Percentiles rank a stretch among this genome's conserved stretches.
Conservation (phyloP, 495 filamentous ascomycete genomes). For the Cladorrhinum samala region DNA sequence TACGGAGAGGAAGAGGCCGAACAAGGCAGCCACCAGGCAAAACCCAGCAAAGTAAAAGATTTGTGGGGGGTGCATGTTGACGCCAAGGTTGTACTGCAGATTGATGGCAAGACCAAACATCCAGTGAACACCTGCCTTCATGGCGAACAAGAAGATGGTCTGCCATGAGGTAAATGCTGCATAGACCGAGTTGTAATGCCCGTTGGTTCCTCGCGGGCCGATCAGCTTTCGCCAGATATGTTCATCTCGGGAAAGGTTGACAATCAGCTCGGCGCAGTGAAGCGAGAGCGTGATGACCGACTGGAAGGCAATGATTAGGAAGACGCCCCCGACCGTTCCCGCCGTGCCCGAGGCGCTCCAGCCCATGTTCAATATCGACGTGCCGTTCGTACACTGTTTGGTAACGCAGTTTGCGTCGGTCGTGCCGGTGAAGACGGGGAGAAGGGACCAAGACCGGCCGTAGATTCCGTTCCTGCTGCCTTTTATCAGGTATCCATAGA, state of each 20-base stretch:
- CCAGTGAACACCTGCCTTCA: slow-evolving; percentile 44
- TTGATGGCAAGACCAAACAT: slow-evolving; percentile 36
- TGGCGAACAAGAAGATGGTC: slow-evolving; percentile 33
- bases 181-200: slow-evolving; percentile 28
- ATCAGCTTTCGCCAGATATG: slow-evolving; percentile 29
- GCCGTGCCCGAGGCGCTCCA: slow-evolving; percentile 19
- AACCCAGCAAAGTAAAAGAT: slow-evolving; percentile 33
- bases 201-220: slow-evolving; percentile 25
- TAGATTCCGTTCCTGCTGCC: slow-evolving; percentile 22
- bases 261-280: slow-evolving; percentile 41
- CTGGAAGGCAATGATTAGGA: slow-evolving; percentile 29
- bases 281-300: slow-evolving; percentile 34
- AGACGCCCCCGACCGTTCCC: slow-evolving; percentile 21
- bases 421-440: slow-evolving; percentile 21
- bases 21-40: slow-evolving; percentile 28
- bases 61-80: slow-evolving; percentile 33
- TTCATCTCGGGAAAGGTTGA: slow-evolving; percentile 44
- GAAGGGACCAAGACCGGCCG: slow-evolving; percentile 24
- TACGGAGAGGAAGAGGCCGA: slow-evolving; percentile 33
- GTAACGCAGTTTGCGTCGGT: slow-evolving; percentile 21
- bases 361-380: slow-evolving; percentile 27
- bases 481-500: slow-evolving; percentile 20
- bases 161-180: slow-evolving; percentile 38
- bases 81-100: slow-evolving; percentile 26
- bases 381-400: slow-evolving; percentile 28